phyloP scores from a whole-genome alignment of 2,329 filamentous ascomycete species.

The Pleurostoma richardsiae region DNA sequence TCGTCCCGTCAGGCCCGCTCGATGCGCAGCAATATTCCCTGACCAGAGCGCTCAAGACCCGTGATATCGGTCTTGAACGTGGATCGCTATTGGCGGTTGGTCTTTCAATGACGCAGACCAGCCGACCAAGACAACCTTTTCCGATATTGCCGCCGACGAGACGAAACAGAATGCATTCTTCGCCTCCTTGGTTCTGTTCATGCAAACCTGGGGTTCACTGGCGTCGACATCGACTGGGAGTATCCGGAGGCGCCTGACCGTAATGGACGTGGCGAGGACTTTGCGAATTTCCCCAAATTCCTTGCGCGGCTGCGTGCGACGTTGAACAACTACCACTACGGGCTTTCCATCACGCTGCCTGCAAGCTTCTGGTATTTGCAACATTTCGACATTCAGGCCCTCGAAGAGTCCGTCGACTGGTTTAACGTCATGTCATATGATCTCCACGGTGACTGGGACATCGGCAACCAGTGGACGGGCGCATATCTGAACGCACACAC shows the following conservation, averaged over 20 bases:
- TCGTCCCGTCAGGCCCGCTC: constrained; percentile 6
- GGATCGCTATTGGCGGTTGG: constrained; percentile 35
- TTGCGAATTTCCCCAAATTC: constrained; percentile 14
- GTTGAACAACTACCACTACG: too few relatives aligned
- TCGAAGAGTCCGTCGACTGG: neutral
- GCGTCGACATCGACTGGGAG: constrained; percentile 22
- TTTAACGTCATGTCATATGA: neutral
- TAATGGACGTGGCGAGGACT: constrained; percentile 16
- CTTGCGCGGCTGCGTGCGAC: constrained; percentile 11
- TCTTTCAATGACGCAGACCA: constrained; percentile 19
- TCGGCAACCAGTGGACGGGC: neutral
- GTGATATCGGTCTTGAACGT: constrained; percentile 22
- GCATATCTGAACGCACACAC: constrained; percentile 2
- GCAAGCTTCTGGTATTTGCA: constrained; percentile 20
- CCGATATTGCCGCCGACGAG: constrained; percentile 12
- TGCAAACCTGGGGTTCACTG: constrained; percentile 19
- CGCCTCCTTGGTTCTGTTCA: constrained; percentile 12
- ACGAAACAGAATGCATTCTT: constrained; percentile 13
- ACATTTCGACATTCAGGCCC: constrained; percentile 14
- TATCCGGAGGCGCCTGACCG: constrained; percentile 22
- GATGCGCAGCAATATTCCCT: constrained; percentile 14
- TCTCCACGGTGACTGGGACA: too few relatives aligned
- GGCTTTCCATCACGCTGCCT: constrained; percentile 17
- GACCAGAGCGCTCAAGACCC: constrained; percentile 23
- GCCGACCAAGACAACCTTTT: constrained; percentile 11